These are phyloP conservation scores for Dendrocalamus sinicus DNA, from an alignment of 176 grass and related monocot species.

Conservation along the genomic window DNA sequence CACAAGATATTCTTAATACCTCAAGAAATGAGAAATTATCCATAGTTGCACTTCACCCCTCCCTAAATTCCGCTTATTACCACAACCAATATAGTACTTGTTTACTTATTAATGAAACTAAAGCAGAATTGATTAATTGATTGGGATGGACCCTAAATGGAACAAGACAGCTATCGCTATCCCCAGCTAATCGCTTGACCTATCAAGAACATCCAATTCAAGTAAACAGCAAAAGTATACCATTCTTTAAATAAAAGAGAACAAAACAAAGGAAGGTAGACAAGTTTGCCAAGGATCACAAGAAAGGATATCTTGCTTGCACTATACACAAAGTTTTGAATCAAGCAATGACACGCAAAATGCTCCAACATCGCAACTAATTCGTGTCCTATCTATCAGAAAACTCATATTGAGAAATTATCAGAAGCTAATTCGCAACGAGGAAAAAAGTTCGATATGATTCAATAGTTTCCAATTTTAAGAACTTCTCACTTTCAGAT, in stretches of 20 bases:
- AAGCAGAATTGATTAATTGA: constrained; percentile 26
- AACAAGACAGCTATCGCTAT: constrained; percentile 40
- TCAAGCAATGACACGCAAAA: constrained; percentile 7
- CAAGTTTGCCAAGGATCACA: constrained; percentile 38
- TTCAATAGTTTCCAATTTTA: constrained; percentile 6
- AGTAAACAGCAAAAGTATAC: constrained; percentile 25
- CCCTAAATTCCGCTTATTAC: not conserved
- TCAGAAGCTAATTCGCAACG: not conserved
- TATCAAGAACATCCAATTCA: constrained; percentile 32
- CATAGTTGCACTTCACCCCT: constrained; percentile 6
- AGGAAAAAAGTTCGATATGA: not conserved
- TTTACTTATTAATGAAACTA: constrained; percentile 32
- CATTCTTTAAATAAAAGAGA: constrained; percentile 31
- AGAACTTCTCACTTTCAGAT: constrained; percentile 38
- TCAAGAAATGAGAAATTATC: not conserved
- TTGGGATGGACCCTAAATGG: constrained; percentile 1
- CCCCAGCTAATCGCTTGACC: not conserved
- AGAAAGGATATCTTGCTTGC: constrained; percentile 38
- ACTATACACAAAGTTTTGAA: constrained; percentile 38
- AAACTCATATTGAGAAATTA: not conserved
- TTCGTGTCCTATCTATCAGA: not conserved
- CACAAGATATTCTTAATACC: constrained; percentile 25
- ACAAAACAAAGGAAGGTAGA: constrained; percentile 43
- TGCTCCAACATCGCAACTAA: constrained; percentile 22
- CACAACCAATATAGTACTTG: not conserved